Evolutionary conservation across 331 rosid species (phyloP), one percentile per base, ranked within the genome.

Genomic region (Pyracantha coccinea): DNA sequence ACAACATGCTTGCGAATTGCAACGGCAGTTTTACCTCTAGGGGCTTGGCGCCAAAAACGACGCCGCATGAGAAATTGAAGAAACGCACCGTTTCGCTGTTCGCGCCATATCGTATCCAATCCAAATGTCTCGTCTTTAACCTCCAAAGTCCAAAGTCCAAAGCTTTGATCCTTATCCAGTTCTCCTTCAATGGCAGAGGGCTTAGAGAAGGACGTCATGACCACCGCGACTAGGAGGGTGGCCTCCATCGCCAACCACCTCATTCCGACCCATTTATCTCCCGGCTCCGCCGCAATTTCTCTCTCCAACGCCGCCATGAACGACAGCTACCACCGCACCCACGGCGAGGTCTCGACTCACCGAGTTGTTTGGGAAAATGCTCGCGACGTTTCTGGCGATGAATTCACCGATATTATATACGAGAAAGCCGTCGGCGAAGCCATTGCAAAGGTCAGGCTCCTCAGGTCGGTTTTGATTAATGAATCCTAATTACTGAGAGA

Each of bases 361-460:
- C 86, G 84, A 19, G 91, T 86, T 58, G 85, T 85, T 38, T 93
- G 95, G 98, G 77, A 75, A 33, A 66, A 52, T 11, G 79, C 86
- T 23, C 38, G 68, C 24, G 96, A 81, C 73, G 83, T 80, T 23
- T 78, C 81, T 7, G 90, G 77, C 11, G 81, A 87, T 28, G 87
- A 75, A 4, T 90, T 87, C 83, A 82, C 83, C 6, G 97, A 93
- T 82, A 90, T 90, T 28, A 4, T 89, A 2, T 93, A 93, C 68
- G 88, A 93, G 85, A 93, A 90, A 55, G 86, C 97, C 19, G 85
- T 65, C 33, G 95, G 86, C 14, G 98, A 93, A 85, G 98, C 83
- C 73, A 89, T 93, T 9, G 95, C 97, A 3, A 93, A 89, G 95
- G 83, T 88, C 41, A 2, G 6, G 60, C 23, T 24, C 44, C 45